These are phyloP conservation scores for Mallotus nudiflorus DNA, from an alignment of 345 rosid genomes.

Conservation along the genomic window DNA sequence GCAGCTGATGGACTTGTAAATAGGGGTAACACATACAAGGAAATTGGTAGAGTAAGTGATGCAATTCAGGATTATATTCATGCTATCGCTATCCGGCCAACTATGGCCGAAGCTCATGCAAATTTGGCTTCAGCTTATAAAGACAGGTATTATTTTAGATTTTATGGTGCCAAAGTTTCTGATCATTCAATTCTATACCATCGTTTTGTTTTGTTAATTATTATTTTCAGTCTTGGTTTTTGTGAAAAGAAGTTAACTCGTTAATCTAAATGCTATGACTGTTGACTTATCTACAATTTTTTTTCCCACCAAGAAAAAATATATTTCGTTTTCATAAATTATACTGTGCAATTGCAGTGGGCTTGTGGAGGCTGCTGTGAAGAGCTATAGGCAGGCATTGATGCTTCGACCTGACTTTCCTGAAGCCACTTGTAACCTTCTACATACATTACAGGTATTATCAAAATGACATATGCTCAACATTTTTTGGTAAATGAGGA, in stretches of 20 bases:
- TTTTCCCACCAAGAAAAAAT: not conserved
- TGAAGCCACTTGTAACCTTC: slow-evolving; percentile 96
- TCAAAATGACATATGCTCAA: not conserved
- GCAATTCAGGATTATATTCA: slow-evolving; percentile 91
- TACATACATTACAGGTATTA: slow-evolving; percentile 86
- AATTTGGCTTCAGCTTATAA: slow-evolving; percentile 99
- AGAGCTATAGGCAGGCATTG: slow-evolving; percentile 91
- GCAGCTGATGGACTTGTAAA: slow-evolving; percentile 99
- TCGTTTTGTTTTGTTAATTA: not conserved
- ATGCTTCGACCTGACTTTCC: slow-evolving; percentile 86
- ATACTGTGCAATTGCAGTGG: slow-evolving; percentile 51
- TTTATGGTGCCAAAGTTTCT: not conserved
- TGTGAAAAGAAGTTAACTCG: not conserved
- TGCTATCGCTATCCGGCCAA: slow-evolving; percentile 79
- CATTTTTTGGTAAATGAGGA: too few relatives aligned
- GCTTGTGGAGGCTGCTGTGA: slow-evolving; percentile 87
- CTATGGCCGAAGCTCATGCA: slow-evolving; percentile 99
- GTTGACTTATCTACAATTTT: too few relatives aligned
- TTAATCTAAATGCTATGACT: not conserved
- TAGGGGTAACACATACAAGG: slow-evolving; percentile 96
- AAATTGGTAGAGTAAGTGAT: slow-evolving; percentile 90
- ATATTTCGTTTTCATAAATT: not conserved
- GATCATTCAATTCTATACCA: not conserved
- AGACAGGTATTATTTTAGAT: slow-evolving; percentile 61
- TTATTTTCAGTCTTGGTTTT: not conserved